Base-by-base conservation (phyloP, 2,329 filamentous ascomycete genomes). In the Lecanosticta acicola region DNA sequence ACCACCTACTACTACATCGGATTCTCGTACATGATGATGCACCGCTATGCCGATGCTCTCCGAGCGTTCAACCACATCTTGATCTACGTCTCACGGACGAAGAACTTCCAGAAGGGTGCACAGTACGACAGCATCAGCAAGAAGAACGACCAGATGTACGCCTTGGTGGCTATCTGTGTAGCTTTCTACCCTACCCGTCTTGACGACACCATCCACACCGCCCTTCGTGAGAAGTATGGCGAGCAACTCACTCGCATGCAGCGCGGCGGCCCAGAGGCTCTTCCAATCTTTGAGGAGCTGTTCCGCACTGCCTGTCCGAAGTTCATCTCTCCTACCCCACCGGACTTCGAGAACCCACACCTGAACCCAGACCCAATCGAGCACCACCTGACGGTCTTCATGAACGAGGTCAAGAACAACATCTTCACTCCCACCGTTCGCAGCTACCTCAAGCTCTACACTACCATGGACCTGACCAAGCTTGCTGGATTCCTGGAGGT, bases 11-110 rank as follows among this genome's bases (percentile, higher is more conserved):
- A 98, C 82, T 97, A 97, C 70, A 91, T 98, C 54, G 93, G 93
- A 60, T 98, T 98, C 82, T 94, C 88, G 59, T 98, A 98, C 84
- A 97, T 98, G 91, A 98, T 98, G 93, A 94, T 97, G 87, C 89
- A 93, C 75, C 87, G 93, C 68, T 98, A 98, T 69, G 87, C 89
- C 71, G 93, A 98, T 72, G 93, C 93, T 70, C 96, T 98, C 75
- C 89, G 91, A 79, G 95, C 96, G 85, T 98, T 98, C 83, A 94
- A 87, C 78, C 93, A 98, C 80, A 98, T 98, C 71, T 83, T 98
- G 62, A 85, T 98, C 73, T 98, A 97, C 74, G 90, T 98, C 58
- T 95, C 89, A 59, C 80, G 93, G 64, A 98, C 93, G 66, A 98
- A 98, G 86, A 97, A 97, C 79, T 97, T 97, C 83, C 93, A 98